A percentile compares a stretch with the other conserved stretches of the same genome.
Evolutionary conservation across 495 filamentous ascomycete species (phyloP).

Genomic region (Aspergillus bridgeri): DNA sequence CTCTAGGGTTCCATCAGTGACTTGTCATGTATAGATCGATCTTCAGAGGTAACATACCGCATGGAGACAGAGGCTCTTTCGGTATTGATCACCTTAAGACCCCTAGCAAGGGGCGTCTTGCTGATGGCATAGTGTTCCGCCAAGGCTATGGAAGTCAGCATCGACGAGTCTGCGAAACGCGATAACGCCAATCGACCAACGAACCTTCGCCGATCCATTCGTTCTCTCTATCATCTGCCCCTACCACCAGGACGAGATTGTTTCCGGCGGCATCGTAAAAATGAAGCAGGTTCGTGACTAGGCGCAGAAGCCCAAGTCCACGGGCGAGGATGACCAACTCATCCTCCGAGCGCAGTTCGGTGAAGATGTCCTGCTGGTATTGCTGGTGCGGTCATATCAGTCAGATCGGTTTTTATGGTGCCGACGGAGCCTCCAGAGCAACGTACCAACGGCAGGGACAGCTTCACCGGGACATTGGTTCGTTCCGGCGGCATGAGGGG

Average conservation of each 20-base stretch:
- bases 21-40: background rate
- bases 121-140: slow-evolving; percentile 92
- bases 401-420: background rate
- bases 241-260: slow-evolving; percentile 83
- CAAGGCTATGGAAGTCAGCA: slow-evolving; percentile 51
- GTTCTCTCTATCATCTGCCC: slow-evolving; percentile 92
- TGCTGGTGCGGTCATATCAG: slow-evolving; percentile 42
- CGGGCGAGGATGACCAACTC: slow-evolving; percentile 87
- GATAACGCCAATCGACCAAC: slow-evolving; percentile 2
- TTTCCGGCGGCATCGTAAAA: slow-evolving; percentile 94
- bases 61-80: slow-evolving; percentile 83
- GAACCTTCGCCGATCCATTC: slow-evolving; percentile 82
- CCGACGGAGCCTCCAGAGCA: background rate
- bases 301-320: slow-evolving; percentile 83
- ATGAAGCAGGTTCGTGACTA: slow-evolving; percentile 91
- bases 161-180: background rate
- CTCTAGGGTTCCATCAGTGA: slow-evolving; percentile 44
- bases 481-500: slow-evolving; percentile 55
- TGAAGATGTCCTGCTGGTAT: slow-evolving; percentile 90
- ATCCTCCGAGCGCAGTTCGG: slow-evolving; percentile 86
- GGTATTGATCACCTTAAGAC: slow-evolving; percentile 88
- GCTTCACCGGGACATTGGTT: slow-evolving; percentile 70
- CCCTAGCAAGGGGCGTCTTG: slow-evolving; percentile 69
- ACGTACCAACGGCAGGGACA: slow-evolving; percentile 84
- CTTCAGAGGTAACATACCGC: slow-evolving; percentile 36